A percentile compares a stretch with the other conserved stretches of the same genome.
phyloP scores from a whole-genome alignment of 176 grass and related monocot genomes.

The Bromus sterilis region DNA sequence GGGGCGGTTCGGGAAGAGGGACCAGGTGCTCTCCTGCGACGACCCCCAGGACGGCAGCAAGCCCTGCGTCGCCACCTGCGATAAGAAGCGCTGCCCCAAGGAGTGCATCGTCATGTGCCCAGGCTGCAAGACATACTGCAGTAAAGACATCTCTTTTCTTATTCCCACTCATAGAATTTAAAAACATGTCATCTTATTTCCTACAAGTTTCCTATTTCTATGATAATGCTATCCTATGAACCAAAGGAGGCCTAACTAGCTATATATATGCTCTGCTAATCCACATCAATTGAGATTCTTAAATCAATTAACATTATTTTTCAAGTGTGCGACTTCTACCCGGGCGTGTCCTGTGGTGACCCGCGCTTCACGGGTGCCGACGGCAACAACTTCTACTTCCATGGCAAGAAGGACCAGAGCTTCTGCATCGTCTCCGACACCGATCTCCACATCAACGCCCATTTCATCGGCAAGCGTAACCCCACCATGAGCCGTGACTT shows the following conservation, averaged over 20 bases:
- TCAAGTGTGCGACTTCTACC: constrained; percentile 15
- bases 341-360: constrained; percentile 12
- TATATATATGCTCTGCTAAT: no score
- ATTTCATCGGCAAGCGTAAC: constrained; percentile 57
- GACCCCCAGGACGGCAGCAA: neutral
- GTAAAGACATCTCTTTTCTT: no score
- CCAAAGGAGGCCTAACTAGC: no score
- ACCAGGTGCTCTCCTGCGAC: neutral
- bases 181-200: no score
- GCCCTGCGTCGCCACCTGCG: constrained; percentile 5
- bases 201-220: no score
- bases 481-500: constrained; percentile 29
- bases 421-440: constrained; percentile 38
- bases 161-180: no score
- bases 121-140: constrained; percentile 44
- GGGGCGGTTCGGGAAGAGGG: neutral
- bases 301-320: neutral
- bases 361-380: constrained; percentile 31
- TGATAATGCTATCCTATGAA: no score
- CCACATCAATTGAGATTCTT: no score
- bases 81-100: constrained; percentile 23
- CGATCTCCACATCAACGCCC: constrained; percentile 46
- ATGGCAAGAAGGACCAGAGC: constrained; percentile 9
- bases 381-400: constrained; percentile 31
- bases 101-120: constrained; percentile 44